phyloP scores from a whole-genome alignment of 805 yeast species.

The Candida dajiaensis region DNA sequence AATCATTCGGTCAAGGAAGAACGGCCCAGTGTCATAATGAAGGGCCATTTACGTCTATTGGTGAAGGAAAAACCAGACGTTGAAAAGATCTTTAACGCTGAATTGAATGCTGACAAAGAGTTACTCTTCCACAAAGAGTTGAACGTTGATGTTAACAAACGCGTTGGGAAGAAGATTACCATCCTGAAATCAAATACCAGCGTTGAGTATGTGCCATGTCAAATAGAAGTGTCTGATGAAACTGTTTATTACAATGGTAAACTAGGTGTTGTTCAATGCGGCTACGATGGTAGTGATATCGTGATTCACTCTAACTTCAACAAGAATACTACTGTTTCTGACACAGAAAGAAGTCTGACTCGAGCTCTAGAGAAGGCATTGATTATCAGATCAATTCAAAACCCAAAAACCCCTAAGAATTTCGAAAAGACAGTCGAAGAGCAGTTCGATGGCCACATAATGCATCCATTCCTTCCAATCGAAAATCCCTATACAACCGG shows the following conservation, averaged over 20 bases:
- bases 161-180: constrained; percentile 8
- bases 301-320: neutral
- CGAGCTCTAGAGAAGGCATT: neutral
- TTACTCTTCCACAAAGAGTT: constrained; percentile 9
- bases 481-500: neutral
- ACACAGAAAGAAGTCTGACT: neutral
- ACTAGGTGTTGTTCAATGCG: neutral
- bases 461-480: neutral
- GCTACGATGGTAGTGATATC: neutral
- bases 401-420: neutral
- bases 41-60: neutral
- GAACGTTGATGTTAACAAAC: constrained; percentile 4
- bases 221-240: neutral
- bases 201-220: neutral
- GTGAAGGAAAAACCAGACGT: neutral
- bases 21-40: neutral
- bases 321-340: neutral
- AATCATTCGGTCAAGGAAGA: neutral
- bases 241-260: neutral
- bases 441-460: neutral
- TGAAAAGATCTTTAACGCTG: constrained; percentile 2
- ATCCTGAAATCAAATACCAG: neutral
- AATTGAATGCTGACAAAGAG: constrained; percentile 8
- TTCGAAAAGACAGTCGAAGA: neutral
- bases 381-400: neutral